These are phyloP conservation scores for Saccharomycopsis fibuligera DNA, from an alignment of 805 yeast genomes.

Conservation along the genomic window DNA sequence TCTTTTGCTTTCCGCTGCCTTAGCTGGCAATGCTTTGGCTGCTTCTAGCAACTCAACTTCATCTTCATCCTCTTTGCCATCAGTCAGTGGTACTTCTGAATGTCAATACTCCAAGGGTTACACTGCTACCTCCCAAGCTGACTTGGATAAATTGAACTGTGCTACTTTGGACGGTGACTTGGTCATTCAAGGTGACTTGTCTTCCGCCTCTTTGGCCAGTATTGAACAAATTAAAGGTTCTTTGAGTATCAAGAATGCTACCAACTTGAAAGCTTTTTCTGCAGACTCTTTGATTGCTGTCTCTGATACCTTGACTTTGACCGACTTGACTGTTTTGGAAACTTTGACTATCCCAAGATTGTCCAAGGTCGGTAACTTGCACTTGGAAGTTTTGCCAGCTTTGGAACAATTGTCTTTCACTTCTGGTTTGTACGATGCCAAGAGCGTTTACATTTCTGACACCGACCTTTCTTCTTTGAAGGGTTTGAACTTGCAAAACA, in stretches of 20 bases:
- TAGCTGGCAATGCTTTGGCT: constrained; percentile 23
- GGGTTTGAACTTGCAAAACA: constrained; percentile 43
- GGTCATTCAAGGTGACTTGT: constrained; percentile 46
- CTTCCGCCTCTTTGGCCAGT: constrained; percentile 60
- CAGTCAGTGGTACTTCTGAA: constrained; percentile 44
- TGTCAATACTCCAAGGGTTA: constrained; percentile 57
- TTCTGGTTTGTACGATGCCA: constrained; percentile 66
- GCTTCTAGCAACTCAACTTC: constrained; percentile 36
- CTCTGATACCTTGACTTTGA: constrained; percentile 60
- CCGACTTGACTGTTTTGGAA: constrained; percentile 57
- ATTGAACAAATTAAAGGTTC: constrained; percentile 76
- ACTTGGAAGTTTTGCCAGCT: constrained; percentile 82
- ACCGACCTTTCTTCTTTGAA: constrained; percentile 62
- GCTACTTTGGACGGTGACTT: constrained; percentile 75
- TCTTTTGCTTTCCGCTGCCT: constrained; percentile 15
- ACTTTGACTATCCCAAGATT: constrained; percentile 71
- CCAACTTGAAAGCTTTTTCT: constrained; percentile 52
- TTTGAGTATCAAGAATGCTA: constrained; percentile 59
- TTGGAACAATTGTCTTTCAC: constrained; percentile 62
- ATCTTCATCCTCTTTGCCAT: constrained; percentile 45
- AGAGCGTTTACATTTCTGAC: constrained; percentile 63
- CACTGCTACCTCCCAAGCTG: constrained; percentile 76
- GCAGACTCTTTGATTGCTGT: constrained; percentile 78
- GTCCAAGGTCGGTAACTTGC: constrained; percentile 73
- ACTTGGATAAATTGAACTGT: constrained; percentile 74